Evolutionary conservation across 179 eudicot species (phyloP).

Genomic region (Silene noctiflora): DNA sequence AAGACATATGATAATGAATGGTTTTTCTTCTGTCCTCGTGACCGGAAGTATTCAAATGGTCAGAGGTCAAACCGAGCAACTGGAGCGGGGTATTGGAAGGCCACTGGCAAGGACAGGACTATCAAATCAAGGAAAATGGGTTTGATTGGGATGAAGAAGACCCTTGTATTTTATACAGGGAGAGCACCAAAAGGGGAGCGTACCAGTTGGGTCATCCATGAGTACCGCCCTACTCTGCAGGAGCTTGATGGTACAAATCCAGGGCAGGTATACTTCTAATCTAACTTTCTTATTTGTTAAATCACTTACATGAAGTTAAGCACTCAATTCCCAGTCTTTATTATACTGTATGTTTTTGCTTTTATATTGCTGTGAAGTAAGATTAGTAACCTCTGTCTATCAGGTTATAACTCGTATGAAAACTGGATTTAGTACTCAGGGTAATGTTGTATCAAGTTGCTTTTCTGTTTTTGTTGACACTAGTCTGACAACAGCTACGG

Average conservation of each 20-base stretch:
- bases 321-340: background rate
- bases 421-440: too few species aligned
- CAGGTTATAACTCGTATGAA: too few species aligned
- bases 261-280: conserved; percentile 59
- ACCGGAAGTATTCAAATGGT: conserved; percentile 87
- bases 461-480: too few species aligned
- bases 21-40: conserved; percentile 95
- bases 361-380: too few species aligned
- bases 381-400: too few species aligned
- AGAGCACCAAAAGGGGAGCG: conserved; percentile 90
- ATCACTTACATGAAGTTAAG: background rate
- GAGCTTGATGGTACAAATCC: conserved; percentile 81
- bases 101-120: conserved; percentile 87
- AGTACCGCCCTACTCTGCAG: conserved; percentile 66
- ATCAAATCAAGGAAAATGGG: conserved; percentile 51
- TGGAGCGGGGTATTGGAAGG: conserved; percentile 84
- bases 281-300: background rate
- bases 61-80: conserved; percentile 90
- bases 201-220: conserved; percentile 89
- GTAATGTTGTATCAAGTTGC: too few species aligned
- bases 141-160: conserved; percentile 85
- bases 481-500: too few species aligned
- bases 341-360: too few species aligned
- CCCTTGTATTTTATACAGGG: conserved; percentile 81
- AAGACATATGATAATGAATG: conserved; percentile 69